These are phyloP conservation scores for Streptanthus diversifolius DNA, from an alignment of 345 rosid genomes.

Conservation along the genomic window DNA sequence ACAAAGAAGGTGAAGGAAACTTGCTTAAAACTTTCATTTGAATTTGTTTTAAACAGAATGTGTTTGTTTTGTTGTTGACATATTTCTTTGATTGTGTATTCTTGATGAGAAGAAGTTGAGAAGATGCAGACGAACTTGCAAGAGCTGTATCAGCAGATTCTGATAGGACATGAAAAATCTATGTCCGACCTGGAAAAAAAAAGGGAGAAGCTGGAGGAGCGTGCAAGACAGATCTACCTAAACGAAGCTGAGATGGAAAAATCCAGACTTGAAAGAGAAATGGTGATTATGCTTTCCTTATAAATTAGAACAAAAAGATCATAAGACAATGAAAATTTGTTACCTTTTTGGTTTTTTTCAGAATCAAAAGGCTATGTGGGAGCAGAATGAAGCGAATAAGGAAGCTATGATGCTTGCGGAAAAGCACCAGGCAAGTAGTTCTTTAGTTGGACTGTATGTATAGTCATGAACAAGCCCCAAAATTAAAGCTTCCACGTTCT, in stretches of 20 bases:
- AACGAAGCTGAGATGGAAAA: conserved; percentile 50
- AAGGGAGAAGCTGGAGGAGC: conserved; percentile 38
- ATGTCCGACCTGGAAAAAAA: conserved; percentile 34
- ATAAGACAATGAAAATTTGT: neutral
- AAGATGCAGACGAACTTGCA: conserved; percentile 43
- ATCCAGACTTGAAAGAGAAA: conserved; percentile 40
- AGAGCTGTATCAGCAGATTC: conserved; percentile 41
- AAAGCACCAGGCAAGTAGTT: conserved; percentile 49
- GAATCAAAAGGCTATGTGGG: conserved; percentile 58
- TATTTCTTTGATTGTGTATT: conserved; percentile 1
- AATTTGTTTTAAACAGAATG: neutral
- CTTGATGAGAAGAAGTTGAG: conserved; percentile 35
- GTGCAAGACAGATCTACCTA: conserved; percentile 33
- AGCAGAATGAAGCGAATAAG: conserved; percentile 60
- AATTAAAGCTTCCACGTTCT: neutral
- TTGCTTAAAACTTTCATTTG: neutral
- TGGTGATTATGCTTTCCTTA: conserved; percentile 37
- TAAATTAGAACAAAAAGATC: neutral
- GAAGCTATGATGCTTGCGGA: conserved; percentile 48
- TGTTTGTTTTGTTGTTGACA: neutral
- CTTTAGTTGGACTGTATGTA: neutral
- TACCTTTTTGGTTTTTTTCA: conserved; percentile 24
- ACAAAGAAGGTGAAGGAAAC: conserved; percentile 32
- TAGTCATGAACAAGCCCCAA: neutral
- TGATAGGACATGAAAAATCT: conserved; percentile 42